Base-by-base conservation (phyloP, 2,329 filamentous ascomycete genomes). In the Sclerotinia nivalis region DNA sequence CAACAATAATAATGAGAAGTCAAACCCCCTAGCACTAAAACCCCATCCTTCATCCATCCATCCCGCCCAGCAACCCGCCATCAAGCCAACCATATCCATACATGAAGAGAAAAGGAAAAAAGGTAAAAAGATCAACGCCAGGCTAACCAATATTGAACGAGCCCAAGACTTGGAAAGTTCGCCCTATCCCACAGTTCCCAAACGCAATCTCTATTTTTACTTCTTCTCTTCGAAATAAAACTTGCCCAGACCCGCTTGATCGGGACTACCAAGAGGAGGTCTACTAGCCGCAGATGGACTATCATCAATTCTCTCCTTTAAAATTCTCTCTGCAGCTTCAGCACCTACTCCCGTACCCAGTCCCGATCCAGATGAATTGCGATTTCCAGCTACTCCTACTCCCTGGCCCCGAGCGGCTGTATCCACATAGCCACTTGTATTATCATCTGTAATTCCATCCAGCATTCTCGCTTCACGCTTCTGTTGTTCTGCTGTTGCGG, bases 241-340 rank as follows among this genome's bases (percentile, higher is more conserved):
- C 72, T 84, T 85, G 20, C 87, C 87, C 66, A 89, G 74, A 15
- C 83, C 83, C 50, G 80, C 80, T 40, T 81, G 80, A 12, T 82
- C 82, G 0, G 84, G 80, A 52, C 79, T 84, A 31, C 82, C 81
- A 69, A 86, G 73, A 1, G 80, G 79, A 13, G 72, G 62, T 66
- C 75, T 73, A 43, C 68, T 79, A 15, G 77, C 80, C 10, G 60
- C 49, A 15, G 40, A 47, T 72, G 87, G 84, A 13, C 82, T 84
- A 37, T 83, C 82, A 69, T 87, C 86, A 70, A 90, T 80, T 40
- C 84, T 83, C 75, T 89, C 87, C 70, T 86, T 84, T 71, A 91
- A 79, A 70, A 91, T 88, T 70, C 87, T 83, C 80, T 92, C 89
- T 8, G 89, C 88, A 22, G 88, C 83, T 73, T 91, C 88, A 59